These are phyloP conservation scores for Aspergillus taichungensis DNA, from an alignment of 495 filamentous ascomycete species.

Conservation along the genomic window DNA sequence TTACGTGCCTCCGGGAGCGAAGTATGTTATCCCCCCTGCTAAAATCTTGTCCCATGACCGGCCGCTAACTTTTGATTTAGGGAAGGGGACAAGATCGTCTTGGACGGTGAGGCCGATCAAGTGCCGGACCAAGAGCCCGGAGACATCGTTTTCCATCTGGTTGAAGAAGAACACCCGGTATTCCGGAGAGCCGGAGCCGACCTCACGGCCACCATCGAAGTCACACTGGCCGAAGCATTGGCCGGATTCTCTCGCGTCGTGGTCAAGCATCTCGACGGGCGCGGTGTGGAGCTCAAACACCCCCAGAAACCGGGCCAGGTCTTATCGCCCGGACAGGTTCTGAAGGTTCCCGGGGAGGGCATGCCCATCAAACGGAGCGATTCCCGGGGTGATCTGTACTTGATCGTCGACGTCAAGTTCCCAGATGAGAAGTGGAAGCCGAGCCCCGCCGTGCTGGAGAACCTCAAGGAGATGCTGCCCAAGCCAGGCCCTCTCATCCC, in stretches of 20 bases:
- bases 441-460: conserved; percentile 53
- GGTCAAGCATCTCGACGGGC: conserved; percentile 85
- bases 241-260: conserved; percentile 86
- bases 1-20: conserved; percentile 85
- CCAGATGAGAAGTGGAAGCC: conserved; percentile 77
- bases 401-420: conserved; percentile 80
- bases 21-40: conserved; percentile 25
- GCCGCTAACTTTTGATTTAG: conserved; percentile 24
- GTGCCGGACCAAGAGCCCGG: conserved; percentile 83
- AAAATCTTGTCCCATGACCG: not conserved
- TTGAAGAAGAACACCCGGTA: conserved; percentile 68
- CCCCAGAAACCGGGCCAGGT: conserved; percentile 60
- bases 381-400: conserved; percentile 74
- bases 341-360: conserved; percentile 81
- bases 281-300: conserved; percentile 76
- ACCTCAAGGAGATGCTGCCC: conserved; percentile 68
- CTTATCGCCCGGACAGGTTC: conserved; percentile 67
- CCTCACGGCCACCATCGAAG: conserved; percentile 64
- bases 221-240: conserved; percentile 78
- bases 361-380: conserved; percentile 91
- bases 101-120: conserved; percentile 94
- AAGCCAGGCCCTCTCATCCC: conserved; percentile 48
- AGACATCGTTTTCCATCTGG: conserved; percentile 81
- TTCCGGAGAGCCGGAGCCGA: conserved; percentile 80
- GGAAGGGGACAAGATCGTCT: conserved; percentile 79